A percentile compares a stretch with the other conserved stretches of the same genome.
Conservation (phyloP, 805 yeast genomes). For the Kazachstania psychrophila region DNA sequence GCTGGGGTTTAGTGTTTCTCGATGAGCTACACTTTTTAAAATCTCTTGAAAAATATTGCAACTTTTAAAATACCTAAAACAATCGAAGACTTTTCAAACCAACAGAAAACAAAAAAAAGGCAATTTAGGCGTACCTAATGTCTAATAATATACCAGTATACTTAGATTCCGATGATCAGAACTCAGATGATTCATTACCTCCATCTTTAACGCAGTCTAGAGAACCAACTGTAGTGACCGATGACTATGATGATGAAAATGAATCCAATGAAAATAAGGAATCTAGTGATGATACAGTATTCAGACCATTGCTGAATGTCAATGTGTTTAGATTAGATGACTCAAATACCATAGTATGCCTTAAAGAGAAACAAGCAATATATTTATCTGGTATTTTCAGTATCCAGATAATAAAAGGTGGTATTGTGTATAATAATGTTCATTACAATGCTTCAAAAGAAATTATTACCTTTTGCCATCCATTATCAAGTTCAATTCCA, state of each 20-base stretch:
- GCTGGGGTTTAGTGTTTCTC: neutral
- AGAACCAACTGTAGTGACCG: slow-evolving; percentile 10
- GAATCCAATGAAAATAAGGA: neutral
- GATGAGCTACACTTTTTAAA: no score
- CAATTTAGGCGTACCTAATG: no score
- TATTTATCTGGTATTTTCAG: slow-evolving; percentile 23
- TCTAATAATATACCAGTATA: no score
- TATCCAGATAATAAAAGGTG: slow-evolving; percentile 27
- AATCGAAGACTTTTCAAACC: no score
- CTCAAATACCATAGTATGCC: slow-evolving; percentile 13
- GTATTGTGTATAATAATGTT: slow-evolving; percentile 23
- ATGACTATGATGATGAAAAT: slow-evolving; percentile 12
- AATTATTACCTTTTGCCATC: slow-evolving; percentile 21
- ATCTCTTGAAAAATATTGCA: no score
- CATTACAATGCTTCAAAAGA: slow-evolving; percentile 25
- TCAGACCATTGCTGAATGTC: slow-evolving; percentile 7
- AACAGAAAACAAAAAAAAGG: no score
- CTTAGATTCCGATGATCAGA: slow-evolving; percentile 3
- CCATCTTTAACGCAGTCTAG: slow-evolving; percentile 7
- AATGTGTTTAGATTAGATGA: slow-evolving; percentile 11
- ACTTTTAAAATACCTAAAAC: no score
- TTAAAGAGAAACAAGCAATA: slow-evolving; percentile 18
- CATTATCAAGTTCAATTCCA: slow-evolving; percentile 23
- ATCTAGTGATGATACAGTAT: neutral
- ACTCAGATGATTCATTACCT: slow-evolving; percentile 6